Evolutionary conservation across 1,284 basidiomycete species (phyloP), one percentile per base, ranked within the genome.

Genomic region (Ceratobasidium sp.): DNA sequence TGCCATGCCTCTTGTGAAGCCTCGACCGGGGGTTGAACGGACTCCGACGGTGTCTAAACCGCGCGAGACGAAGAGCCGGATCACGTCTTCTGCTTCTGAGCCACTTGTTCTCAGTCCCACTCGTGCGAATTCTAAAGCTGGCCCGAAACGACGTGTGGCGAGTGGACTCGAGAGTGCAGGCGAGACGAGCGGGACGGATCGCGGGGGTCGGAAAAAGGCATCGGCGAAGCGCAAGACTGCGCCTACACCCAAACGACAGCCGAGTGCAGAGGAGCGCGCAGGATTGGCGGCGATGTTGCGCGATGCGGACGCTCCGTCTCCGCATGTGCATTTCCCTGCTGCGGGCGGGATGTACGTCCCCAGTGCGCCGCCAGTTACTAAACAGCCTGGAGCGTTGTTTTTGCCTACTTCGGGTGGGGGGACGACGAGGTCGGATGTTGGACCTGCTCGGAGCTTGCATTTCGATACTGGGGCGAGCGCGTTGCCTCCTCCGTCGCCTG

Each of bases 301-400:
- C 11, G 54, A 70, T 47, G 57, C 66, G 18, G 66, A 70, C 54
- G 66, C 18, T 8, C 18, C 54, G 1, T 6, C 66, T n/a, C 66
- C 54, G 43, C 66, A 58, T 58, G 54, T 70, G 66, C 66, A 49
- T 57, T 70, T 61, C 69, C 55, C 55, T 11, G 49, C 55, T 30
- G 18, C 30, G 35, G 35, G 35, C 4, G 55, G 41, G 30, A 49
- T 61, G 57, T 71, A 59, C 35, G 69, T 61, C 14, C 44, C 69
- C 11, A 41, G 44, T 50, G 69, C 69, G 1, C 69, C 69, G 9
- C 55, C 69, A 7, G 6, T 23, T 14, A 55, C 55, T 18, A 47
- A 38, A 35, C 69, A 32, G 32, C 14, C 54, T 14, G 69, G 69
- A 1, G 11, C 57, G 13, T 18, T 71, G 8, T 71, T 26, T 35